Base-by-base conservation (phyloP, 2,329 filamentous ascomycete species). In the Calonectria naviculata region DNA sequence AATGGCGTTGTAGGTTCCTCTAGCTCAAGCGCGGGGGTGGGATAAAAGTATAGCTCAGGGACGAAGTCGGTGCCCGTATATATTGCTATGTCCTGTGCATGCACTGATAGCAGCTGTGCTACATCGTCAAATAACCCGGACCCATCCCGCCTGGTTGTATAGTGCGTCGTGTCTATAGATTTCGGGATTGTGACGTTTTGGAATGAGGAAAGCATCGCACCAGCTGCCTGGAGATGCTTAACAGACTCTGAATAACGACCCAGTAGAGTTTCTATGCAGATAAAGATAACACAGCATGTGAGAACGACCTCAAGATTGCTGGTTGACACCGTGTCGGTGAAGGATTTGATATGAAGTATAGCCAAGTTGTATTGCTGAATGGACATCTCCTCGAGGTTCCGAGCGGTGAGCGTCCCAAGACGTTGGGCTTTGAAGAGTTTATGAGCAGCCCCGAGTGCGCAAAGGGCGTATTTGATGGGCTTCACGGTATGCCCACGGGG, bases 251-350 rank as follows among this genome's bases (percentile, higher is more conserved):
- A 19, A n/a, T 58, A 65, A n/a, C 63, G 47, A 12, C 63, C 63
- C 3, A 41, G 47, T 2, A 65, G 19, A 4, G 19, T 65, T 7
- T 65, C 63, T 5, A 65, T 46, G 36, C 47, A 44, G 24, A 65
- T 65, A 10, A 65, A 56, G 8, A 65, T 65, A 9, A 65, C 13
- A 9, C 63, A 65, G 9, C 47, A 65, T 19, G 36, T 58, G 9
- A 65, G 63, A 12, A 56, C 26, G 5, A 44, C 17, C 28, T 65
- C 36, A 8, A 56, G 19, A 9, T 65, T 58, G 10, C 15, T 24
- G 12, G 17, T 19, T 10, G 47, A 54, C 3, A 26, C 4, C 1
- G 34, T 3, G 5, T 36, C 2, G 31, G 46, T 65, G 9, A 44
- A 34, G 8, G 28, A 7, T 26, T 56, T 21, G 9, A 56, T 46